Evolutionary conservation across 1,284 basidiomycete genomes (phyloP), one percentile per base, ranked within the genome.

Genomic region (Apiotrichum laibachii): DNA sequence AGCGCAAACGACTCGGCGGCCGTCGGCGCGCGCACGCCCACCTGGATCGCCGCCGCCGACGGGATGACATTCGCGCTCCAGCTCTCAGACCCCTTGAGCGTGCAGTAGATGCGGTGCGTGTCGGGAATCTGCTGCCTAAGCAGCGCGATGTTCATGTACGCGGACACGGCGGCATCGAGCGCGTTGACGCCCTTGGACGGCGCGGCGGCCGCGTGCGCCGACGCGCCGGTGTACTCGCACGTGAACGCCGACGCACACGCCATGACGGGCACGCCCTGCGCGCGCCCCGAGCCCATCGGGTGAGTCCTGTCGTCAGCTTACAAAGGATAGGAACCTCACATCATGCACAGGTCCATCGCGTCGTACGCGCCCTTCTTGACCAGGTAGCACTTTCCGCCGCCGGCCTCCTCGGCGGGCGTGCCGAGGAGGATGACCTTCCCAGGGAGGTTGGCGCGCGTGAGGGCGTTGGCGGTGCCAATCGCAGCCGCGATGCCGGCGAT

Each of bases 401-500:
- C 88, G 12, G 79, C 80, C 77, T 92, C 90, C 76, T 92, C 90
- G 21, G 53, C 53, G 34, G 26, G 87, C 89, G 91, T 93, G 37
- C 91, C 90, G 7, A 93, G 81, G 37, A 93, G 81, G 49, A 91
- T 78, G 12, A 93, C 80, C 56, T 82, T 88, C 2, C 89, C 91
- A 2, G 86, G 72, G 39, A 89, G 80, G 44, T 37, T 37, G 44
- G 46, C 19, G 2, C 66, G 64, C 12, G 65, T 67, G 22, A 75
- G 59, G 10, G 40, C 33, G 44, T 46, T 11, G 5, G 53, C 44
- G 18, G 53, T 47, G 4, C 65, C 67, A 26, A 76, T 57, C 1
- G 73, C 68, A 7, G 76, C 69, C 9, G 67, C 75, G 2, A 75
- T 65, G 50, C 73, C 73, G 13, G 67, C 65, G 31, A 78, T 71